phyloP scores from a whole-genome alignment of 2,329 filamentous ascomycete species.

The Aspergillus felis region DNA sequence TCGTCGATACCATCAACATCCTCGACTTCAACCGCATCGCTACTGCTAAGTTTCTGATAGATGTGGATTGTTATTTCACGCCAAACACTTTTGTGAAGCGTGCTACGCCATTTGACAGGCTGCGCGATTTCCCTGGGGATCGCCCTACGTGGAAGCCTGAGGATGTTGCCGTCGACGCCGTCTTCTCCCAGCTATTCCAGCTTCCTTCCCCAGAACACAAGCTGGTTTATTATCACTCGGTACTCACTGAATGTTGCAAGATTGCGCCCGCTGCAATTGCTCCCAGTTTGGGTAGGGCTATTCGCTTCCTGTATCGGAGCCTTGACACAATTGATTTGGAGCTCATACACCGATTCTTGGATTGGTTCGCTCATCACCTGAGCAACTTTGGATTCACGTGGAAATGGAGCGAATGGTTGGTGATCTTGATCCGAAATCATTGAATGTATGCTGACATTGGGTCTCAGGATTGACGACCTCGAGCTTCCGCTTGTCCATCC shows the following conservation, averaged over 20 bases:
- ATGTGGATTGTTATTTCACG: slow-evolving; percentile 91
- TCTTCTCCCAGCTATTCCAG: slow-evolving; percentile 91
- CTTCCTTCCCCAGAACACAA: slow-evolving; percentile 87
- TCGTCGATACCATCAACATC: slow-evolving; percentile 90
- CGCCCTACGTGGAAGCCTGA: slow-evolving; percentile 92
- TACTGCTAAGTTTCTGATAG: slow-evolving; percentile 83
- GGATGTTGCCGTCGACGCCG: slow-evolving; percentile 93
- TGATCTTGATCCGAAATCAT: slow-evolving; percentile 5
- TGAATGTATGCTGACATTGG: slow-evolving; percentile 13
- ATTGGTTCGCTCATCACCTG: slow-evolving; percentile 97
- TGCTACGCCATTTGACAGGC: slow-evolving; percentile 85
- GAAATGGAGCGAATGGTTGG: slow-evolving; percentile 96
- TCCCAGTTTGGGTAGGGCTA: slow-evolving; percentile 86
- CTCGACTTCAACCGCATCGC: slow-evolving; percentile 88
- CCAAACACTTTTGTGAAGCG: slow-evolving; percentile 88
- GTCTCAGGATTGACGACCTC: slow-evolving; percentile 68
- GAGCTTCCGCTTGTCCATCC: slow-evolving; percentile 72
- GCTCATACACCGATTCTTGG: slow-evolving; percentile 79
- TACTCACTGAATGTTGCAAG: slow-evolving; percentile 93
- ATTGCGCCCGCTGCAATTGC: slow-evolving; percentile 95
- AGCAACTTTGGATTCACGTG: slow-evolving; percentile 99
- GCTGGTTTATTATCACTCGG: slow-evolving; percentile 91
- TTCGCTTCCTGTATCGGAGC: slow-evolving; percentile 83
- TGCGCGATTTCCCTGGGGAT: slow-evolving; percentile 62
- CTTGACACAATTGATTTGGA: slow-evolving; percentile 81